Conservation (phyloP, 352 stramenopile species). For the Bremia lactucae region DNA sequence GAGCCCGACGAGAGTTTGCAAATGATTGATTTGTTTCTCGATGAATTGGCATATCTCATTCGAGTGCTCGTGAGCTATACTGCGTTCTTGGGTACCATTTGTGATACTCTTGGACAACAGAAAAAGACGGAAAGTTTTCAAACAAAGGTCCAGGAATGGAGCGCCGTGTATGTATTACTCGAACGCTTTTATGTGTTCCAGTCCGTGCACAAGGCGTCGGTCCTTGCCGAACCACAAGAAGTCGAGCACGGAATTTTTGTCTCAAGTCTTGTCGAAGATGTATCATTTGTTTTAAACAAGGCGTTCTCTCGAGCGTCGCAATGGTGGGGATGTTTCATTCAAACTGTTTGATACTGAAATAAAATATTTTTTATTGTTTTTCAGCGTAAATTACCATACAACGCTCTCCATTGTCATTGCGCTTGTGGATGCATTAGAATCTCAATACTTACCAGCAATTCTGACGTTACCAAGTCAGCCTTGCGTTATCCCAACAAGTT, state of each 20-base stretch:
- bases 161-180: conserved; percentile 69
- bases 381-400: conserved; percentile 75
- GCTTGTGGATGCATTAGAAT: conserved; percentile 75
- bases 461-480: conserved; percentile 47
- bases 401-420: conserved; percentile 71
- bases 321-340: conserved; percentile 26
- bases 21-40: conserved; percentile 79
- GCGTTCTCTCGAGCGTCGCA: conserved; percentile 64
- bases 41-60: conserved; percentile 71
- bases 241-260: conserved; percentile 58
- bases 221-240: conserved; percentile 69
- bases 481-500: conserved; percentile 42
- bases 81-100: conserved; percentile 42
- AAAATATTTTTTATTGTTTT: conserved; percentile 4
- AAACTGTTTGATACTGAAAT: not conserved
- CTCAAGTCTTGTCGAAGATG: conserved; percentile 74
- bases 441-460: conserved; percentile 67
- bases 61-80: conserved; percentile 62
- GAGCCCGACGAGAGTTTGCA: conserved; percentile 79
- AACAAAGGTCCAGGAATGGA: conserved; percentile 61
- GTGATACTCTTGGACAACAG: conserved; percentile 31
- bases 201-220: conserved; percentile 74
- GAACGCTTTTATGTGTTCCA: conserved; percentile 83
- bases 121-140: conserved; percentile 26
- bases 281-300: conserved; percentile 79